Base-by-base conservation (phyloP, 306 rosid species). In the Castanea sativa region DNA sequence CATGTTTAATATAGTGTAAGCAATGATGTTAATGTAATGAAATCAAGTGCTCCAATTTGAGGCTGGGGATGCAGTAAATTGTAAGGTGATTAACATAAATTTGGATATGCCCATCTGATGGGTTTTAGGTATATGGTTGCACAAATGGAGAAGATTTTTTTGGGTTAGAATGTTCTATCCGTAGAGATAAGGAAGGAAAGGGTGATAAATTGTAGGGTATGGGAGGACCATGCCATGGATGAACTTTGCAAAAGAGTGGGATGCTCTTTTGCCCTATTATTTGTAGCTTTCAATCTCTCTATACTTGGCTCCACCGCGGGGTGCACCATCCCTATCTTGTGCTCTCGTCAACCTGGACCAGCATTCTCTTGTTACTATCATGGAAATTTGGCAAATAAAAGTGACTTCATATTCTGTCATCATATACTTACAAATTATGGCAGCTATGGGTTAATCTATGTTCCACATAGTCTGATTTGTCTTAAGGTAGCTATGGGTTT, bases 201-300 rank as follows among this genome's bases (percentile, higher is more conserved):
- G 27, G 3, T 29, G 49, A 61, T 23, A 52, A 52, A 73, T 35
- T 19, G 58, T 51, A 13, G 60, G 52, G 55, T 49, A n/a, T 56
- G 55, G 53, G 33, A 56, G 45, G 29, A 6, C 12, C 52, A 43
- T 1, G 23, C 49, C 3, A 45, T 15, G 19, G 23, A 20, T 51
- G 33, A 71, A 12, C 59, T 13, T 7, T 23, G 41, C n/a, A 73
- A 32, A 55, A 74, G 13, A 32, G 12, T 16, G 71, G 73, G 73
- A 33, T 12, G 45, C 49, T 57, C 64, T 81, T 20, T 81, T 73
- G 72, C 71, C 83, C 78, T 5, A 9, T 55, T 23, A 16, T 15
- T 5, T 52, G 78, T 69, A 75, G 81, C 76, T 79, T 69, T 76
- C 81, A 76, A 21, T 63, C 85, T 80, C 11, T 41, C 63, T 55